Conservation (phyloP, 2,329 filamentous ascomycete genomes). For the Cryoendolithus antarcticus region DNA sequence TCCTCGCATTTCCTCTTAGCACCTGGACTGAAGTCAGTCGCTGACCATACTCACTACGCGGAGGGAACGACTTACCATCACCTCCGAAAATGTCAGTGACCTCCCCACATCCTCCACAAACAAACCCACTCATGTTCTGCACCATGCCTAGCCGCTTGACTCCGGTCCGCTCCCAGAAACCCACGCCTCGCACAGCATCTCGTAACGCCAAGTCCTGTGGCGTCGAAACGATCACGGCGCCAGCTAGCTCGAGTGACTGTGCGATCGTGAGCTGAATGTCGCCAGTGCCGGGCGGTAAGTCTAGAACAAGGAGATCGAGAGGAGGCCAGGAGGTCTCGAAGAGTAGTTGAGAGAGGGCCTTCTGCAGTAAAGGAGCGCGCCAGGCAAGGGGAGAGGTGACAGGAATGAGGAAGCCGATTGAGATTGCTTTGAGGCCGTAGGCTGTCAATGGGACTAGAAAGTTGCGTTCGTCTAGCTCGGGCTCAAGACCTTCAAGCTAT, state of each 20-base stretch:
- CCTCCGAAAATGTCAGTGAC: slow-evolving; percentile 26
- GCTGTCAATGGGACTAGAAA: slow-evolving; percentile 79
- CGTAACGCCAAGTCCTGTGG: slow-evolving; percentile 87
- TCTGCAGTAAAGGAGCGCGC: slow-evolving; percentile 96
- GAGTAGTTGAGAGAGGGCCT: slow-evolving; percentile 86
- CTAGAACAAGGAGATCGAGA: slow-evolving; percentile 77
- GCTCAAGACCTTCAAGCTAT: slow-evolving; percentile 22
- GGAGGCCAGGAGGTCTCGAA: slow-evolving; percentile 92
- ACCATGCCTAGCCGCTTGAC: slow-evolving; percentile 77
- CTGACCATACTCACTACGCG: too few relatives aligned
- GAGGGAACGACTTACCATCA: slow-evolving; percentile 15
- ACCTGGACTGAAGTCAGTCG: slow-evolving; percentile 26
- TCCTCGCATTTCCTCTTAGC: slow-evolving; percentile 59
- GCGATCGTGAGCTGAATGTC: slow-evolving; percentile 96
- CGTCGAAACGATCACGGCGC: slow-evolving; percentile 78
- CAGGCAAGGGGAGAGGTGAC: slow-evolving; percentile 78
- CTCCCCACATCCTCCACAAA: slow-evolving; percentile 49
- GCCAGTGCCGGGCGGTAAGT: slow-evolving; percentile 86
- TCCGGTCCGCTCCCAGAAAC: slow-evolving; percentile 79
- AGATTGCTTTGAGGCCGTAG: slow-evolving; percentile 96
- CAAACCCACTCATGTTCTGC: slow-evolving; percentile 82
- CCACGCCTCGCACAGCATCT: slow-evolving; percentile 82
- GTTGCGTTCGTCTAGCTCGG: slow-evolving; percentile 38
- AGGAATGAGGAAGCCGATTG: slow-evolving; percentile 85
- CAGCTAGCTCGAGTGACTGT: slow-evolving; percentile 83